A percentile compares a stretch with the other conserved stretches of the same genome.
These are phyloP conservation scores for Pterothamnion heteromorphum DNA, from an alignment of 31 red algal genomes.

Conservation along the genomic window DNA sequence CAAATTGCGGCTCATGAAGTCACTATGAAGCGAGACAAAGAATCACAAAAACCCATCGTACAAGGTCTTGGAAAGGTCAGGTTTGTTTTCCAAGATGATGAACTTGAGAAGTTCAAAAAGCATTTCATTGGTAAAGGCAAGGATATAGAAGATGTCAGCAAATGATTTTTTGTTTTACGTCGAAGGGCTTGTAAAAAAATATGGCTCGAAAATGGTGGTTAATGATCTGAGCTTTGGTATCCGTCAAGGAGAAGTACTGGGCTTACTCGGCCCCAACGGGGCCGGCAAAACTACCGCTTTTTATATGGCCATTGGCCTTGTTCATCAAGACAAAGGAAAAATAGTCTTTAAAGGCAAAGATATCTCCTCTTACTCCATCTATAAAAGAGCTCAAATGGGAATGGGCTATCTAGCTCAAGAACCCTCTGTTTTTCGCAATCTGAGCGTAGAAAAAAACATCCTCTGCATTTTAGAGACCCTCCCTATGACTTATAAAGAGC, in stretches of 20 bases:
- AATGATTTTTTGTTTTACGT: no score
- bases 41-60: no score
- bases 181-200: not conserved
- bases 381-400: constrained; percentile 28
- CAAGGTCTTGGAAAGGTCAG: no score
- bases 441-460: constrained; percentile 46
- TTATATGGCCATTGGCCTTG: constrained; percentile 34
- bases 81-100: no score
- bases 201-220: not conserved
- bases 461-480: constrained; percentile 5
- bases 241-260: constrained; percentile 33
- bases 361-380: constrained; percentile 15
- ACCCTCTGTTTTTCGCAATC: constrained; percentile 40
- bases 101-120: no score
- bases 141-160: no score
- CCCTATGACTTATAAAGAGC: not conserved
- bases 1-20: no score
- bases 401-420: constrained; percentile 50
- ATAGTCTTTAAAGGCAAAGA: constrained; percentile 10
- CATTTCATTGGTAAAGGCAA: no score
- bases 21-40: no score
- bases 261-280: constrained; percentile 46
- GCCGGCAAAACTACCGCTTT: constrained; percentile 49
- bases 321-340: constrained; percentile 11
- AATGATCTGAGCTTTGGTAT: not conserved